A percentile compares a stretch with the other conserved stretches of the same genome.
Evolutionary conservation across 2,329 filamentous ascomycete genomes (phyloP).

Genomic region (Tolypocladium paradoxum): DNA sequence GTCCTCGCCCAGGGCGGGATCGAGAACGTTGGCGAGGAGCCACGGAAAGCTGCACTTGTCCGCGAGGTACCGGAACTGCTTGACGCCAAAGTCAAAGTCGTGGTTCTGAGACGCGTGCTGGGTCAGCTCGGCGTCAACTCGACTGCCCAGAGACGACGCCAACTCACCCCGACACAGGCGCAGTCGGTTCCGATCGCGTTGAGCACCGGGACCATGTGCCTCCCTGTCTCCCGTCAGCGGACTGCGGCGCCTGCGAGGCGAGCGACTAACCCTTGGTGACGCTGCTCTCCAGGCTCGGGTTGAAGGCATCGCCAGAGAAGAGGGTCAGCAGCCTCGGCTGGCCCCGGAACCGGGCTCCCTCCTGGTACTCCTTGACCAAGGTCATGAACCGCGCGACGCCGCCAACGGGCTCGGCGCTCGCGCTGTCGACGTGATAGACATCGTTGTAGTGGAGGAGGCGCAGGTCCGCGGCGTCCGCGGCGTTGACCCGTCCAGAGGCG

Average conservation of each 20-base stretch:
- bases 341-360: slow-evolving; percentile 45
- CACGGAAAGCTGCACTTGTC: slow-evolving; percentile 75
- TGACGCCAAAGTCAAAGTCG: slow-evolving; percentile 83
- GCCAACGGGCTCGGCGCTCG: slow-evolving; percentile 71
- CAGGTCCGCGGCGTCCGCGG: slow-evolving; percentile 45
- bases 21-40: slow-evolving; percentile 80
- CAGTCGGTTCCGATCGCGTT: slow-evolving; percentile 69
- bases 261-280: slow-evolving; percentile 63
- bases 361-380: slow-evolving; percentile 63
- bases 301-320: slow-evolving; percentile 89
- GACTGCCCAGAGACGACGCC: background rate
- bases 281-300: slow-evolving; percentile 78
- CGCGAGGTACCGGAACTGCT: slow-evolving; percentile 64
- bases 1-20: slow-evolving; percentile 66
- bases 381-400: slow-evolving; percentile 74
- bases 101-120: slow-evolving; percentile 62
- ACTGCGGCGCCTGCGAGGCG: background rate
- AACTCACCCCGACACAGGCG: slow-evolving; percentile 68
- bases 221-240: slow-evolving; percentile 29
- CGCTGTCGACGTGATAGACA: slow-evolving; percentile 75
- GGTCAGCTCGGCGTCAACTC: background rate
- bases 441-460: slow-evolving; percentile 89
- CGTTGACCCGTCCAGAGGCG: slow-evolving; percentile 8
- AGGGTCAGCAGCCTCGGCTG: slow-evolving; percentile 63
- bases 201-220: slow-evolving; percentile 80